Evolutionary conservation across 345 rosid species (phyloP).

Genomic region (Eucalyptus marginata): DNA sequence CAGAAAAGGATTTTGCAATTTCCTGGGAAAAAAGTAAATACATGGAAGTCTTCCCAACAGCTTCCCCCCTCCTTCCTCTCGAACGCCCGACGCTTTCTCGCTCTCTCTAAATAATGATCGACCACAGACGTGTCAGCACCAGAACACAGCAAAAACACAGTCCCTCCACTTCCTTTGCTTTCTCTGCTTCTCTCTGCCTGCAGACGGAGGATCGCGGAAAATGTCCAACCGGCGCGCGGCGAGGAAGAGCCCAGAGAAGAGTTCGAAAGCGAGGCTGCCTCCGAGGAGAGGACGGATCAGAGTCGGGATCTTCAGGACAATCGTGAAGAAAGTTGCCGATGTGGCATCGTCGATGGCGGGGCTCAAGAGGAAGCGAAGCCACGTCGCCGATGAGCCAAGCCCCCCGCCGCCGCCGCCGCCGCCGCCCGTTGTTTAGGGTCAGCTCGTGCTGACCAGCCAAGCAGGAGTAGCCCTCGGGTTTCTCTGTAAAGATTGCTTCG

Average conservation of each 20-base stretch:
- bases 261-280: not conserved
- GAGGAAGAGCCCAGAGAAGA: not conserved
- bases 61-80: not conserved
- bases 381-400: not conserved
- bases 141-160: not conserved
- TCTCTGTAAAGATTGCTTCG: not conserved
- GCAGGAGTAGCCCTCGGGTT: not conserved
- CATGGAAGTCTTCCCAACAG: not conserved
- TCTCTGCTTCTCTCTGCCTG: not conserved
- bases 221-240: not conserved
- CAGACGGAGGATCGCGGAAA: not conserved
- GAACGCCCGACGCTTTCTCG: not conserved
- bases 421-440: not conserved
- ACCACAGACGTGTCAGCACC: not conserved
- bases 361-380: not conserved
- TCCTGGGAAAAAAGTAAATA: not conserved
- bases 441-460: not conserved
- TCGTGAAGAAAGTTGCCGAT: not conserved
- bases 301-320: not conserved
- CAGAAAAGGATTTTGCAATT: not conserved
- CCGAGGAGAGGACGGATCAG: not conserved
- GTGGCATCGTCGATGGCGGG: not conserved
- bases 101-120: not conserved
- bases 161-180: not conserved
- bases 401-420: accelerated